Conservation (phyloP, 2,329 filamentous ascomycete species). For the Apiospora marii region DNA sequence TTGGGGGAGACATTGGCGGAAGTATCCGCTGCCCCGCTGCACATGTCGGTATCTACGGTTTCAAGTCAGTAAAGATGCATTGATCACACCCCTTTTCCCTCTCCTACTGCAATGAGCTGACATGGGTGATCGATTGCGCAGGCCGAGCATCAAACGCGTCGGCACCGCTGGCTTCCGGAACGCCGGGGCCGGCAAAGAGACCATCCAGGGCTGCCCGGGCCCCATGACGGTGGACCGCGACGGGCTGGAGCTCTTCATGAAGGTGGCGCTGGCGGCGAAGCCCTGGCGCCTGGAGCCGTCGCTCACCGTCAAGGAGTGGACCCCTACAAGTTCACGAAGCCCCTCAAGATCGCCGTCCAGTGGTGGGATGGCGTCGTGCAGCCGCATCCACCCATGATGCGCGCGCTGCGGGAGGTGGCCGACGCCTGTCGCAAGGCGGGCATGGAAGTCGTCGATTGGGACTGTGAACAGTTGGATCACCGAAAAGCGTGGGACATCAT, state of each 20-base stretch:
- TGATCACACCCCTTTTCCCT: neutral
- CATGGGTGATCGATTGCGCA: constrained; percentile 25
- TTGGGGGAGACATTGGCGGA: constrained; percentile 26
- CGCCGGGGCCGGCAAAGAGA: constrained; percentile 46
- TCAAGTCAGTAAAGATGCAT: constrained; percentile 36
- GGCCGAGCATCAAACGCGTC: constrained; percentile 44
- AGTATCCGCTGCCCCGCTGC: constrained; percentile 26
- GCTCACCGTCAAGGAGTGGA: constrained; percentile 45
- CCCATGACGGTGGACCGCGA: constrained; percentile 47
- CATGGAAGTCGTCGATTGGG: constrained; percentile 32
- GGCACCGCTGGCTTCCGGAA: constrained; percentile 38
- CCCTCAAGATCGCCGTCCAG: constrained; percentile 24
- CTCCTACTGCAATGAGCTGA: neutral
- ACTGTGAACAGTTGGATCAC: constrained; percentile 29
- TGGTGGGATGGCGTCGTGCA: constrained; percentile 22
- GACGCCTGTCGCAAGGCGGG: constrained; percentile 23
- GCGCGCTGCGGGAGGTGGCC: constrained; percentile 24
- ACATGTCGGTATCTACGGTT: constrained; percentile 42
- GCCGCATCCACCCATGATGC: constrained; percentile 27
- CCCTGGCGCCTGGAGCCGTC: constrained; percentile 46
- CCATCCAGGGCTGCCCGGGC: constrained; percentile 42
- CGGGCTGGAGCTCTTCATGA: constrained; percentile 46
- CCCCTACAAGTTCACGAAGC: constrained; percentile 35
- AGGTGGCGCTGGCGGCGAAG: constrained; percentile 39
- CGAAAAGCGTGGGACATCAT: constrained; percentile 35